Conservation (phyloP, 2,329 filamentous ascomycete species). For the Fusarium palustre region DNA sequence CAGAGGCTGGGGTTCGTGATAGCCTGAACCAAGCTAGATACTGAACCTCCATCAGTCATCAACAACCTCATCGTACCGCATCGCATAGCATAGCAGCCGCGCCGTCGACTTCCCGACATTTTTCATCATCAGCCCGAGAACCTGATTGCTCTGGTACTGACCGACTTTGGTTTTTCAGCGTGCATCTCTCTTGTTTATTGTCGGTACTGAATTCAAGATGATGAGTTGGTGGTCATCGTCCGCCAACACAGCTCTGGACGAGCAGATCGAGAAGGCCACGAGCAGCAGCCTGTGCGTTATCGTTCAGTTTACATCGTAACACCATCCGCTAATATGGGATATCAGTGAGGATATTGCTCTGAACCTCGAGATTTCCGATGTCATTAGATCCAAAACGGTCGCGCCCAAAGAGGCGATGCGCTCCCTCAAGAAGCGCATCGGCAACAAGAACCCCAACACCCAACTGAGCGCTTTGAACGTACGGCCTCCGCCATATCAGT, state of each 20-base stretch:
- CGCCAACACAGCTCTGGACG: constrained; percentile 89
- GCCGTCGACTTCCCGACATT: constrained; percentile 22
- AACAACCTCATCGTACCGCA: constrained; percentile 19
- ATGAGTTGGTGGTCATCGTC: constrained; percentile 99
- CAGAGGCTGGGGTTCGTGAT: constrained; percentile 43
- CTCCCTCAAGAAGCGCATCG: constrained; percentile 91
- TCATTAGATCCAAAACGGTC: constrained; percentile 97
- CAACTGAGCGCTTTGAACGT: constrained; percentile 95
- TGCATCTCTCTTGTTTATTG: constrained; percentile 9
- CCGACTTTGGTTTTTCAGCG: background rate
- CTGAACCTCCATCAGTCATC: constrained; percentile 41
- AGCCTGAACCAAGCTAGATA: constrained; percentile 33
- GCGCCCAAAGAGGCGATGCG: constrained; percentile 99
- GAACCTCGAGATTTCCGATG: constrained; percentile 97
- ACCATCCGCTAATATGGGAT: constrained; percentile 20
- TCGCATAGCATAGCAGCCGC: constrained; percentile 7
- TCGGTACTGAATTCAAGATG: constrained; percentile 55
- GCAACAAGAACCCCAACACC: constrained; percentile 97
- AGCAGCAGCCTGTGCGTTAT: constrained; percentile 84
- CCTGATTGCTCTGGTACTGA: background rate
- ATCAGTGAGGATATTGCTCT: constrained; percentile 92
- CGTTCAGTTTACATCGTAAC: constrained; percentile 28
- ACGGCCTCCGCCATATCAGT: constrained; percentile 44
- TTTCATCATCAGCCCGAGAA: constrained; percentile 2
- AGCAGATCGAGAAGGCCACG: constrained; percentile 96